Conservation (phyloP, 2,329 filamentous ascomycete species). For the Aspergillus niger region DNA sequence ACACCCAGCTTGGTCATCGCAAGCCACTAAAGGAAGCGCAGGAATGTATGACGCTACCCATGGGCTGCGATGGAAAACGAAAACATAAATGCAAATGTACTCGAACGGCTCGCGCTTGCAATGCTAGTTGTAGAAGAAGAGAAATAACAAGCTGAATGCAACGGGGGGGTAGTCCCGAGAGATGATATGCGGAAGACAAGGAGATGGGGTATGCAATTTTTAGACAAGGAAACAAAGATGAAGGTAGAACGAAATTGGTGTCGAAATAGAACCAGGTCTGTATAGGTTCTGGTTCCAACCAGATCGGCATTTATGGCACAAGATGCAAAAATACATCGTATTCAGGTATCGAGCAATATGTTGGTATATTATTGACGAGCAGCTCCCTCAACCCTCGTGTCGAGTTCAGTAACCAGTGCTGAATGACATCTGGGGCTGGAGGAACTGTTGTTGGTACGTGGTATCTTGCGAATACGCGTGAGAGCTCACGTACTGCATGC, state of each 20-base stretch:
- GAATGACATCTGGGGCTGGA: constrained; percentile 38
- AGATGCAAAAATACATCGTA: constrained; percentile 7
- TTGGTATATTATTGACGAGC: constrained; percentile 12
- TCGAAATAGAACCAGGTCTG: constrained; percentile 11
- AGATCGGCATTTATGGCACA: constrained; percentile 21
- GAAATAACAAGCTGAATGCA: constrained; percentile 37
- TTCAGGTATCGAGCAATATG: constrained; percentile 13
- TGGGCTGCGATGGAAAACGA: constrained; percentile 15
- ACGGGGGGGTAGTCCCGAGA: constrained; percentile 33
- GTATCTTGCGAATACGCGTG: constrained; percentile 41
- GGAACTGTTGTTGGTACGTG: constrained; percentile 38
- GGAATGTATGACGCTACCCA: constrained; percentile 13
- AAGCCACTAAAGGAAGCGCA: constrained; percentile 3
- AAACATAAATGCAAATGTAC: constrained; percentile 30
- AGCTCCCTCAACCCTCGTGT: constrained; percentile 3
- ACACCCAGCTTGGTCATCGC: constrained; percentile 11
- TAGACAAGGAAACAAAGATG: constrained; percentile 24
- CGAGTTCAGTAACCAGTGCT: constrained; percentile 34
- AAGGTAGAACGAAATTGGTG: constrained; percentile 7
- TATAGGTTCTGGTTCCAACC: constrained; percentile 8
- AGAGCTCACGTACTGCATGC: constrained; percentile 39
- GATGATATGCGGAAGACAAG: constrained; percentile 33
- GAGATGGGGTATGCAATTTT: constrained; percentile 41
- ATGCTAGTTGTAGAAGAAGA: constrained; percentile 46
- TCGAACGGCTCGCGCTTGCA: constrained; percentile 49